Conservation (phyloP, 495 filamentous ascomycete genomes). For the Penicillium mononematosum region DNA sequence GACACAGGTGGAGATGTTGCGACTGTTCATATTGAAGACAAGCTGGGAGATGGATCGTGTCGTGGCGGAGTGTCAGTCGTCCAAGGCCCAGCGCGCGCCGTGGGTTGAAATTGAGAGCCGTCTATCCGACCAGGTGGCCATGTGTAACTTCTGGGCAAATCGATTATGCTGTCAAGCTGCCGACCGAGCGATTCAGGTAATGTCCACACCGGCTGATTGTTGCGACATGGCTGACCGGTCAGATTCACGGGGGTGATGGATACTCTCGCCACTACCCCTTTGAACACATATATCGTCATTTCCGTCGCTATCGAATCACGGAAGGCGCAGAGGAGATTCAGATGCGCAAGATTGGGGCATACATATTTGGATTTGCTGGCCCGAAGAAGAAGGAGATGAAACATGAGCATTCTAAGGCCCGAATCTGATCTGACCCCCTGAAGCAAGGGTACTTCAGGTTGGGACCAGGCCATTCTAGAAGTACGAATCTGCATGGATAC, state of each 20-base stretch:
- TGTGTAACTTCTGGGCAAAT: conserved; percentile 67
- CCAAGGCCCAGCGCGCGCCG: conserved; percentile 15
- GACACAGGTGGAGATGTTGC: conserved; percentile 60
- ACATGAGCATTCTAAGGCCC: conserved; percentile 13
- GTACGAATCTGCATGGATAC: neutral
- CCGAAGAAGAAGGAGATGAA: conserved; percentile 23
- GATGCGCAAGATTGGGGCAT: conserved; percentile 48
- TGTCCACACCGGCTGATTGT: neutral
- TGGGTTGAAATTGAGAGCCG: conserved; percentile 51
- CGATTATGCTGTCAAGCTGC: conserved; percentile 56
- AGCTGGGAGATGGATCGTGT: conserved; percentile 58
- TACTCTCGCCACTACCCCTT: conserved; percentile 49
- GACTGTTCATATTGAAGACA: conserved; percentile 57
- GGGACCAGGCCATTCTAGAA: neutral
- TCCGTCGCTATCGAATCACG: conserved; percentile 50
- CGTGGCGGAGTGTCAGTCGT: conserved; percentile 28
- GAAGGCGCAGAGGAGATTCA: conserved; percentile 53
- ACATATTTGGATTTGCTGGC: conserved; percentile 44
- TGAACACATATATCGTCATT: conserved; percentile 54
- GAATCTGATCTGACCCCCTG: conserved; percentile 12
- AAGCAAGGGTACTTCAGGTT: neutral
- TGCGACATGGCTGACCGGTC: conserved; percentile 2
- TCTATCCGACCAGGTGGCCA: conserved; percentile 55
- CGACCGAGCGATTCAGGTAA: conserved; percentile 57
- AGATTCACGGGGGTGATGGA: conserved; percentile 54